Conservation (phyloP, 163 green algal species). For the Trebouxiophyceae sp. region DNA sequence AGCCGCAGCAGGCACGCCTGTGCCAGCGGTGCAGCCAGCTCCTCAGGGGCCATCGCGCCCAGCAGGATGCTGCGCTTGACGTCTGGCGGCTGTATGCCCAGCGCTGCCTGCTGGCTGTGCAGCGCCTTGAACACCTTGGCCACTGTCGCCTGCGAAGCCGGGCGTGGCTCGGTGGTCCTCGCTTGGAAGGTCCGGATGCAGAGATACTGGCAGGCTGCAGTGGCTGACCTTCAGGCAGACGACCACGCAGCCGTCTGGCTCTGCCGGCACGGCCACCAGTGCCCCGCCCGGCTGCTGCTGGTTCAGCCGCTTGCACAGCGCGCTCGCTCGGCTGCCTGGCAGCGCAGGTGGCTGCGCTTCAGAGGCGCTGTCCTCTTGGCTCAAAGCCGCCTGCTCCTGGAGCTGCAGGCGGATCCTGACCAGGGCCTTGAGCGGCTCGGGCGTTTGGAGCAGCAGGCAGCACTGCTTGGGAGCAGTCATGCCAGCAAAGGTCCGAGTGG, state of each 20-base stretch:
- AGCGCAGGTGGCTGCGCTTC: too few relatives aligned
- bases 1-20: not conserved
- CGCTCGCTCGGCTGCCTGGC: too few relatives aligned
- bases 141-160: not conserved
- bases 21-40: not conserved
- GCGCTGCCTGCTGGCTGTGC: slow-evolving; percentile 2
- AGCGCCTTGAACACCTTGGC: slow-evolving; percentile 20
- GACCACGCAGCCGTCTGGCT: not conserved
- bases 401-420: too few relatives aligned
- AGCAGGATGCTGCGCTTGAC: slow-evolving; percentile 7
- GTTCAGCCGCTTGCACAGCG: not conserved
- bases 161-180: too few relatives aligned
- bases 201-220: not conserved
- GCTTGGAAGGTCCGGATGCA: not conserved
- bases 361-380: too few relatives aligned
- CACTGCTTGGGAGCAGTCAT: too few relatives aligned
- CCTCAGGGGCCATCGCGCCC: not conserved
- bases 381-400: too few relatives aligned
- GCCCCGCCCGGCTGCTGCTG: not conserved
- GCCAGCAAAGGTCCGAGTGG: too few relatives aligned
- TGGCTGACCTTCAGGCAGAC: not conserved
- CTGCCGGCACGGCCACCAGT: not conserved
- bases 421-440: too few relatives aligned
- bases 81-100: slow-evolving; percentile 11
- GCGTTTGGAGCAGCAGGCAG: too few relatives aligned